Evolutionary conservation across 2,329 filamentous ascomycete genomes (phyloP).

Genomic region (Alternaria sp.): DNA sequence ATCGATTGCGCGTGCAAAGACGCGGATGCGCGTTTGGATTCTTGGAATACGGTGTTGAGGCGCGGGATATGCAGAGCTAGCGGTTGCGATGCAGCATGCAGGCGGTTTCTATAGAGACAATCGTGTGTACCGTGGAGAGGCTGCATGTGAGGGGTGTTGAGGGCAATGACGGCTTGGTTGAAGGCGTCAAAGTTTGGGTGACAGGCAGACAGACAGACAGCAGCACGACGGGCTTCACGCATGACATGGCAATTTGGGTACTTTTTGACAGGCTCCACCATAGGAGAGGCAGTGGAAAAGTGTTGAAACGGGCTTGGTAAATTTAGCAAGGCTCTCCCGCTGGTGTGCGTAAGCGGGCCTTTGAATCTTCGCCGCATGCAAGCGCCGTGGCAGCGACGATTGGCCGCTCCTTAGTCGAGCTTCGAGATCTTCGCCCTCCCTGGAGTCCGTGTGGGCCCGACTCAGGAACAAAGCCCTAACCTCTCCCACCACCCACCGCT

Average conservation of each 20-base stretch:
- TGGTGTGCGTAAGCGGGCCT: conserved; percentile 29
- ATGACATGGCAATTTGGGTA: conserved; percentile 10
- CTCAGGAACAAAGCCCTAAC: conserved; percentile 12
- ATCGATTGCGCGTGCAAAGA: conserved; percentile 5
- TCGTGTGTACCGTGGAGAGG: not conserved
- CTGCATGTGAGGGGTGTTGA: not conserved
- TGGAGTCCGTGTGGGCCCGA: conserved; percentile 10
- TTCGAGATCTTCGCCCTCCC: conserved; percentile 27
- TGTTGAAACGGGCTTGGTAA: conserved; percentile 30
- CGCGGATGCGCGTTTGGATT: not conserved
- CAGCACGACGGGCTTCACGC: not conserved
- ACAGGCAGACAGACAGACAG: not conserved
- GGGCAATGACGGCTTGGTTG: not conserved
- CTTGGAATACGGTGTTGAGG: conserved; percentile 1
- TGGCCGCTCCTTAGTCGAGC: conserved; percentile 20
- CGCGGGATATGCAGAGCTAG: conserved; percentile 2
- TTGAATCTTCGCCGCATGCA: conserved; percentile 26
- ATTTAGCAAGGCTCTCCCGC: conserved; percentile 30
- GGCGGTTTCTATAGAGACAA: conserved; percentile 9
- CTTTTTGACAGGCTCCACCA: conserved; percentile 15
- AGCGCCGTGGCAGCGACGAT: conserved; percentile 25
- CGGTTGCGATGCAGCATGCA: conserved; percentile 1
- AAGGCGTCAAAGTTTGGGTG: not conserved
- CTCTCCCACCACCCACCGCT: conserved; percentile 4
- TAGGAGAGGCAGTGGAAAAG: conserved; percentile 9